phyloP scores from a whole-genome alignment of 495 filamentous ascomycete genomes.

The Podospora sp. region DNA sequence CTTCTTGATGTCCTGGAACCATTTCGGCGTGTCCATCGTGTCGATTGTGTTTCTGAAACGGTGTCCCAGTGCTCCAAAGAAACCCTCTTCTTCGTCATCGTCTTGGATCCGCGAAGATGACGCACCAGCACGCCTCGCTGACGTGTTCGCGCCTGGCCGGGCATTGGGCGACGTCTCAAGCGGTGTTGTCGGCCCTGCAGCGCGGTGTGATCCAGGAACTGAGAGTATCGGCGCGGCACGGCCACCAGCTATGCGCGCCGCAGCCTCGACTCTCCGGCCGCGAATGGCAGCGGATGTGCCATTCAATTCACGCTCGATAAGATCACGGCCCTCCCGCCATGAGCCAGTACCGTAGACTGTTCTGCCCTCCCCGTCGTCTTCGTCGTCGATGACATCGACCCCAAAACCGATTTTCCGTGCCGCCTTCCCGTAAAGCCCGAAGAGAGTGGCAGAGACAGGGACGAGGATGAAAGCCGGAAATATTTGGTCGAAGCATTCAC shows the following conservation, averaged over 20 bases:
- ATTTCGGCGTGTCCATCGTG: conserved; percentile 75
- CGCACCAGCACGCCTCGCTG: conserved; percentile 33
- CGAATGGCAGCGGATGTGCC: conserved; percentile 50
- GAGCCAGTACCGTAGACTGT: conserved; percentile 73
- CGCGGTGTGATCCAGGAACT: conserved; percentile 33
- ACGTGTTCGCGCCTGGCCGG: conserved; percentile 39
- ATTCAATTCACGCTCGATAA: conserved; percentile 87
- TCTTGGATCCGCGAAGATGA: conserved; percentile 33
- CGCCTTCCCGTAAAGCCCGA: conserved; percentile 84
- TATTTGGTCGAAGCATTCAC: conserved; percentile 80
- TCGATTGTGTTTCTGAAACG: conserved; percentile 91
- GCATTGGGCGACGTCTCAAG: conserved; percentile 46
- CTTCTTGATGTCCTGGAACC: conserved; percentile 73
- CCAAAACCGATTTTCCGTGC: conserved; percentile 78
- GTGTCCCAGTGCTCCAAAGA: conserved; percentile 81
- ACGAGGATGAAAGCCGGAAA: conserved; percentile 86
- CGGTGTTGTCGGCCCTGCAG: conserved; percentile 38
- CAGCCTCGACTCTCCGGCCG: conserved; percentile 38
- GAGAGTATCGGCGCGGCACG: conserved; percentile 42
- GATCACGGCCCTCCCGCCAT: conserved; percentile 91
- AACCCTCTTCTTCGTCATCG: conserved; percentile 72
- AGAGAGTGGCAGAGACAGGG: conserved; percentile 78
- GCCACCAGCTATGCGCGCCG: conserved; percentile 28
- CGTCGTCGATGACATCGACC: conserved; percentile 73
- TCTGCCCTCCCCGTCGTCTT: conserved; percentile 65